These are phyloP conservation scores for Smallanthus sonchifolius DNA, from an alignment of 129 eudicot genomes.

Conservation along the genomic window DNA sequence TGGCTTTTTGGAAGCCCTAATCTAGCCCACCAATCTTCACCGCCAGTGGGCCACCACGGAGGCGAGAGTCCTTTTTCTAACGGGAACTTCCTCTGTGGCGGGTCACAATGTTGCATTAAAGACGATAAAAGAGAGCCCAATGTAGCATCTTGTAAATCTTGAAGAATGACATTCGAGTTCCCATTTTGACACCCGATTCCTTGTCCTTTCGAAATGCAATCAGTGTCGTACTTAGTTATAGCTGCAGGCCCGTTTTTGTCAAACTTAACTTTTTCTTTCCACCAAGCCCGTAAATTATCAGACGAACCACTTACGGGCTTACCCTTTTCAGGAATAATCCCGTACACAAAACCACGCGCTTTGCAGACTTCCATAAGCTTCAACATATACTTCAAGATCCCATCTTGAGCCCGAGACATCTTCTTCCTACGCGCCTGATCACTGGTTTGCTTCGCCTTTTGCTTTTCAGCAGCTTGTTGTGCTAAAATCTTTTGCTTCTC, in stretches of 20 bases:
- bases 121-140: slow-evolving; percentile 89
- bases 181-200: slow-evolving; percentile 43
- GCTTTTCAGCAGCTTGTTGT: slow-evolving; percentile 68
- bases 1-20: slow-evolving; percentile 68
- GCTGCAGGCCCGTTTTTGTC: slow-evolving; percentile 96
- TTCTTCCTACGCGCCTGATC: slow-evolving; percentile 92
- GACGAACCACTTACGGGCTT: slow-evolving; percentile 93
- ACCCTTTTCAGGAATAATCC: slow-evolving; percentile 94
- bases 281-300: slow-evolving; percentile 92
- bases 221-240: slow-evolving; percentile 60
- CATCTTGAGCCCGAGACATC: slow-evolving; percentile 93
- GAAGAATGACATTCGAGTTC: slow-evolving; percentile 45
- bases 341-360: slow-evolving; percentile 88
- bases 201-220: slow-evolving; percentile 43
- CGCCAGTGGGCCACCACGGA: slow-evolving; percentile 97
- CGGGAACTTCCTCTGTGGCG: slow-evolving; percentile 81
- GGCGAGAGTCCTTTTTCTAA: slow-evolving; percentile 83
- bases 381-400: slow-evolving; percentile 87
- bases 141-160: slow-evolving; percentile 93
- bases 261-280: slow-evolving; percentile 95
- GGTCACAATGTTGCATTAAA: slow-evolving; percentile 89
- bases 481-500: slow-evolving; percentile 72
- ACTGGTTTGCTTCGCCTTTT: slow-evolving; percentile 51
- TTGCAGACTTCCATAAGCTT: slow-evolving; percentile 98
- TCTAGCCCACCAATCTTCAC: slow-evolving; percentile 80